phyloP scores from a whole-genome alignment of 192 early-diverging fungal species.

The Irineochytrium annulatum region DNA sequence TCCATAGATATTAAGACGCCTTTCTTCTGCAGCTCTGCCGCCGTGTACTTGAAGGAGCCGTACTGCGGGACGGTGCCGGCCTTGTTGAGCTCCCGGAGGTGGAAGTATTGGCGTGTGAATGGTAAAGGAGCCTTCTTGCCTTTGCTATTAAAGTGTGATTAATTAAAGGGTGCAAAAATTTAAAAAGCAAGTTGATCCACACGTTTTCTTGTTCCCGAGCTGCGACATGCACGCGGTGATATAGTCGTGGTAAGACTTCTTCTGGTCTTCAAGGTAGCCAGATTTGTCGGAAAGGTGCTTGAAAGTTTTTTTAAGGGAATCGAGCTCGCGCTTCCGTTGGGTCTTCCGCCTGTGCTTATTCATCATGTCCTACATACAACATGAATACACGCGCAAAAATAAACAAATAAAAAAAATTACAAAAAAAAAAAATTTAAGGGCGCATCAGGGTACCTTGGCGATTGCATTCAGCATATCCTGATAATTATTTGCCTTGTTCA shows the following conservation, averaged over 20 bases:
- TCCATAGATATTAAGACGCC: conserved; percentile 86
- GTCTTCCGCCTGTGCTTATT: conserved; percentile 84
- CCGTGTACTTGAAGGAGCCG: conserved; percentile 98
- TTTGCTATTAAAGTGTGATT: conserved; percentile 34
- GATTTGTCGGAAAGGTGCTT: conserved; percentile 79
- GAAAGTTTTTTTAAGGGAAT: conserved; percentile 73
- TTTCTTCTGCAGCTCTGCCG: conserved; percentile 85
- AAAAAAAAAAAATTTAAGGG: conserved; percentile 7
- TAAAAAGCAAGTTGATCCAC: conserved; percentile 6
- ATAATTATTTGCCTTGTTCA: conserved; percentile 73
- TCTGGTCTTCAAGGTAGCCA: conserved; percentile 80
- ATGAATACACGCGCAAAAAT: background rate
- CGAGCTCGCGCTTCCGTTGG: conserved; percentile 69
- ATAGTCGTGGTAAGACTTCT: conserved; percentile 86
- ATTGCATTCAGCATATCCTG: conserved; percentile 92
- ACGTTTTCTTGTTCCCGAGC: conserved; percentile 66
- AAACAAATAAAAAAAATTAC: conserved; percentile 4
- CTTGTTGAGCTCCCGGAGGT: conserved; percentile 80
- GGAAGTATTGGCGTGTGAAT: conserved; percentile 95
- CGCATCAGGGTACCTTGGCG: conserved; percentile 48
- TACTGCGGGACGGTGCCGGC: conserved; percentile 85
- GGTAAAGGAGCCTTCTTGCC: conserved; percentile 67
- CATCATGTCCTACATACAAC: conserved; percentile 65
- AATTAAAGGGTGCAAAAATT: background rate
- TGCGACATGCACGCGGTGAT: conserved; percentile 84